These are phyloP conservation scores for Lentinus polychrous DNA, from an alignment of 1,284 basidiomycete species.

Conservation along the genomic window DNA sequence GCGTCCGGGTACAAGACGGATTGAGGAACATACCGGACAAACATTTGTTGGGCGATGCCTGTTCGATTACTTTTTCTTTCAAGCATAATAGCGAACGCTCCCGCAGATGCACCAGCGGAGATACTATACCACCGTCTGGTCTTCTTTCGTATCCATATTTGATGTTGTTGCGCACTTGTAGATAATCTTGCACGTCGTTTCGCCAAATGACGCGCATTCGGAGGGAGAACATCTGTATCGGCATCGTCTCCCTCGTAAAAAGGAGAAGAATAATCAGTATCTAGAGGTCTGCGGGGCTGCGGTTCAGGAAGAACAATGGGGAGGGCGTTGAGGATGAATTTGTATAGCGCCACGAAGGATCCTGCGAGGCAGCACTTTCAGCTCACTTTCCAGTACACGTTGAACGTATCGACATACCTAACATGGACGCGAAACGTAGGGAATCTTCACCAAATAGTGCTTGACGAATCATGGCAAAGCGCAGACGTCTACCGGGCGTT, in stretches of 20 bases:
- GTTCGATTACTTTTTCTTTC: constrained; percentile 68
- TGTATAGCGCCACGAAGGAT: constrained; percentile 77
- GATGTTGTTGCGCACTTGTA: constrained; percentile 53
- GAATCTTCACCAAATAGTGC: constrained; percentile 80
- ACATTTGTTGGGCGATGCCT: constrained; percentile 86
- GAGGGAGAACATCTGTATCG: constrained; percentile 14
- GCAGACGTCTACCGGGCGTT: constrained; percentile 31
- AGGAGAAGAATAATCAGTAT: background rate
- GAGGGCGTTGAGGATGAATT: constrained; percentile 75
- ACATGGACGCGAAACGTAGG: constrained; percentile 78
- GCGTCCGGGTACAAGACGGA: background rate
- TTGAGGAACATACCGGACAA: constrained; percentile 60
- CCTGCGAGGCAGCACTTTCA: constrained; percentile 32
- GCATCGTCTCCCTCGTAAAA: constrained; percentile 12
- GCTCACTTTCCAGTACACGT: background rate
- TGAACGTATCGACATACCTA: constrained; percentile 41
- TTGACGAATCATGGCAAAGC: constrained; percentile 58
- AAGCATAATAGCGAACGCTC: constrained; percentile 77
- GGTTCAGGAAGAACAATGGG: constrained; percentile 66
- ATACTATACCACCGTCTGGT: constrained; percentile 84
- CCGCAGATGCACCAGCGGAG: constrained; percentile 78
- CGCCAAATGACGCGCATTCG: constrained; percentile 10
- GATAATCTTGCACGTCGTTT: constrained; percentile 47
- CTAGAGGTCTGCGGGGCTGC: constrained; percentile 25
- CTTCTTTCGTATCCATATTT: constrained; percentile 55